Evolutionary conservation across 1,284 basidiomycete genomes (phyloP).

Genomic region (Puccinia triticina): DNA sequence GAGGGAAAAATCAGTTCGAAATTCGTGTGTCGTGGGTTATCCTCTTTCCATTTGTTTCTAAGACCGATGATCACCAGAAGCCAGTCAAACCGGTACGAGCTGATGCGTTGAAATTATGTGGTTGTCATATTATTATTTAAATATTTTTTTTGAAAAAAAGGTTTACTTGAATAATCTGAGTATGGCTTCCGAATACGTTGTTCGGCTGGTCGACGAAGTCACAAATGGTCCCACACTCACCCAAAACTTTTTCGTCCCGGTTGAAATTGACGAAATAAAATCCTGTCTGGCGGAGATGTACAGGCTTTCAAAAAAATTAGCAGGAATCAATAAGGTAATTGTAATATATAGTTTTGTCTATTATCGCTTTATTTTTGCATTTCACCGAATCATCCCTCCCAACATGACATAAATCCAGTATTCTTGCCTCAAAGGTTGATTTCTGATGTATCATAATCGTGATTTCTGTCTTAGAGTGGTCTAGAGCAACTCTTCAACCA

Average conservation of each 20-base stretch:
- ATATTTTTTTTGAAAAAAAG: slow-evolving; percentile 64
- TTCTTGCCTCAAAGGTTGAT: no score
- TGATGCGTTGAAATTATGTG: not conserved
- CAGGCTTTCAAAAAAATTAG: slow-evolving; percentile 69
- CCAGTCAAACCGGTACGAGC: not conserved
- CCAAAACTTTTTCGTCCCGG: slow-evolving; percentile 70
- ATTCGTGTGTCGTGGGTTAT: slow-evolving; percentile 74
- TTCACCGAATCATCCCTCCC: not conserved
- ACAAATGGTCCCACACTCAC: slow-evolving; percentile 66
- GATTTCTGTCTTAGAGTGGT: slow-evolving; percentile 67
- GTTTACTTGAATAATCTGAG: slow-evolving; percentile 86
- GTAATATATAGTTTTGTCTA: not conserved
- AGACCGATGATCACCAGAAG: not conserved
- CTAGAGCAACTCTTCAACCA: slow-evolving; percentile 94
- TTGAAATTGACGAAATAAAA: slow-evolving; percentile 66
- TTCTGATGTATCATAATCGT: not conserved
- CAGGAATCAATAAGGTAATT: slow-evolving; percentile 71
- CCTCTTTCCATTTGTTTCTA: not conserved
- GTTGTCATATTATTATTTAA: slow-evolving; percentile 1
- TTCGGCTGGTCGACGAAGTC: slow-evolving; percentile 75
- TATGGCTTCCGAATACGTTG: slow-evolving; percentile 80
- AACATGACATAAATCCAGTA: not conserved
- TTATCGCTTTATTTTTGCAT: slow-evolving; percentile 9
- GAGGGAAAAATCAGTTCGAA: slow-evolving; percentile 74
- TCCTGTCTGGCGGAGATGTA: slow-evolving; percentile 65